Evolutionary conservation across 2,329 filamentous ascomycete genomes (phyloP).

Genomic region (Xylaria sp.): DNA sequence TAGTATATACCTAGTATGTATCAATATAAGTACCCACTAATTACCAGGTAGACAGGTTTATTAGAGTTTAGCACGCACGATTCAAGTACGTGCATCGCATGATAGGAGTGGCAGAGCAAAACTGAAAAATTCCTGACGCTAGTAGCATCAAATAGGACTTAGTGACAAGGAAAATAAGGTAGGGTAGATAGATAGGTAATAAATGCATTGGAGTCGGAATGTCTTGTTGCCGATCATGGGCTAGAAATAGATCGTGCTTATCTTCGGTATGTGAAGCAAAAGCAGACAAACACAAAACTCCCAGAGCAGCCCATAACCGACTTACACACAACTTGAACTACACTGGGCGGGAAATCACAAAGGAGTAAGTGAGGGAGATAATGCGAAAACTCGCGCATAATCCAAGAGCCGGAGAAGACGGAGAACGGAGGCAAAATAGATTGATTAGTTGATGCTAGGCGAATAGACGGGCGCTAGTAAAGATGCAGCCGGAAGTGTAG

Average conservation of each 20-base stretch:
- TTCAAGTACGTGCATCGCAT: conserved; percentile 25
- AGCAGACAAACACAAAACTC: not conserved
- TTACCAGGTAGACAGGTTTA: not conserved
- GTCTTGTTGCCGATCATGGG: conserved; percentile 29
- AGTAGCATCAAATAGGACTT: conserved; percentile 1
- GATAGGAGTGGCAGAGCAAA: not conserved
- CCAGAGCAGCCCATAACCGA: conserved; percentile 1
- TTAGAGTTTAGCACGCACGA: conserved; percentile 32
- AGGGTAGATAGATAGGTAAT: not conserved
- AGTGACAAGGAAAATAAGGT: not conserved
- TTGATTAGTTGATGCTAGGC: not conserved
- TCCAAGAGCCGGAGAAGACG: conserved; percentile 10
- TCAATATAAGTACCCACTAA: not conserved
- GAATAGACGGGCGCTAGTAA: not conserved
- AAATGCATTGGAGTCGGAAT: conserved; percentile 18
- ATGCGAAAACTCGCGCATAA: conserved; percentile 22
- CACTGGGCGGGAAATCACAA: not conserved
- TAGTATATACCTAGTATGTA: not conserved
- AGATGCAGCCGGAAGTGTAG: not conserved
- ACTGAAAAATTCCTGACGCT: not conserved
- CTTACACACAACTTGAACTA: not conserved
- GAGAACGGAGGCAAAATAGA: conserved; percentile 11
- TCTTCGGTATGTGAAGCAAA: not conserved
- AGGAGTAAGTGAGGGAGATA: conserved; percentile 2
- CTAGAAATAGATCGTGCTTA: conserved; percentile 23